These are phyloP conservation scores for Podila minutissima DNA, from an alignment of 192 early-diverging fungal species.

Conservation along the genomic window DNA sequence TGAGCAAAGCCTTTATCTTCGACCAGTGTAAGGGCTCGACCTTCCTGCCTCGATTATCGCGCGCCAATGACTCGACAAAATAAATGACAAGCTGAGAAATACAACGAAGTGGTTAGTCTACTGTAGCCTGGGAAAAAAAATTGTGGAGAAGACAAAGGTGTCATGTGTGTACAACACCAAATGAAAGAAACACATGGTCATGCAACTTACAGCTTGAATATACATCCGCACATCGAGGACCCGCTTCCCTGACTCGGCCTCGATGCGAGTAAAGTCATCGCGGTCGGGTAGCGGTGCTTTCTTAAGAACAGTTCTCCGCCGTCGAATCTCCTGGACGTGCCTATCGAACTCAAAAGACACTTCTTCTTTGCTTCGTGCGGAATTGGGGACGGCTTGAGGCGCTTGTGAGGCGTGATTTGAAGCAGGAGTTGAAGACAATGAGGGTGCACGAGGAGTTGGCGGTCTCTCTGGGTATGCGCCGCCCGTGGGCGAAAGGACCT, in stretches of 20 bases:
- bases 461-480: conserved; percentile 10
- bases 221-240: conserved; percentile 28
- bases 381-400: neutral
- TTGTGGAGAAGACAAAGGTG: conserved; percentile 5
- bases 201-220: conserved; percentile 35
- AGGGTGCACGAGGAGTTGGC: neutral
- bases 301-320: conserved; percentile 25
- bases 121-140: neutral
- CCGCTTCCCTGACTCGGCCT: conserved; percentile 33
- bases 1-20: conserved; percentile 20
- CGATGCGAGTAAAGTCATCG: conserved; percentile 28
- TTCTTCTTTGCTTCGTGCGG: conserved; percentile 20
- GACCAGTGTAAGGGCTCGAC: conserved; percentile 34
- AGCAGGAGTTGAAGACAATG: neutral
- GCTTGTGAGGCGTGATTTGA: neutral
- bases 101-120: neutral
- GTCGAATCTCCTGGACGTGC: conserved; percentile 47
- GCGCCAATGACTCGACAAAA: conserved; percentile 40
- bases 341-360: conserved; percentile 44
- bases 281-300: conserved; percentile 23
- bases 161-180: neutral
- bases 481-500: neutral
- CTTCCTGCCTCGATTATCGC: conserved; percentile 27
- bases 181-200: conserved; percentile 2
- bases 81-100: conserved; percentile 19